Evolutionary conservation across 2,329 filamentous ascomycete genomes (phyloP), one percentile per base, ranked within the genome.

Genomic region (Fusarium torulosum): DNA sequence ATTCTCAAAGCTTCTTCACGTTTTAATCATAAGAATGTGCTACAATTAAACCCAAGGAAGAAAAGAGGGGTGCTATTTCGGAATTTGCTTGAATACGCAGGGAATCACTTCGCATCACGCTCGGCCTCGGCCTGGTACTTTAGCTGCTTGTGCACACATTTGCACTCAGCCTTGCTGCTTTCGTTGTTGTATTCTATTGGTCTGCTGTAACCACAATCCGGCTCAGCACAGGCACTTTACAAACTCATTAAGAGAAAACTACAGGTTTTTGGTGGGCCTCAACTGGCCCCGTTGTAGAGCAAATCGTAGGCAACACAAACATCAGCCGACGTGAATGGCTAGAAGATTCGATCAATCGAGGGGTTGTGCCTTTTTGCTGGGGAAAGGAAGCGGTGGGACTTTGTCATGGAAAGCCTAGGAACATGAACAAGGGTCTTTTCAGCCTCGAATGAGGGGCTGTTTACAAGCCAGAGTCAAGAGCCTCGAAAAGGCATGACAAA

Each of bases 321-420:
- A 63, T 33, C 25, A 51, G 40, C 19, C n/a, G 17, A 23, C 13
- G 13, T 49, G 40, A 51, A 59, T 57, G 60, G 61, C 70, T 72
- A 72, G 70, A 72, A 72, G 70, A 47, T 72, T 72, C 70, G 70
- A 63, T 46, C 21, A 29, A 70, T 55, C 46, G 46, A 66, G 61
- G 65, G 65, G 60, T 29, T 29, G 52, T 14, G 27, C 37, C 20
- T 50, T 42, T 61, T 38, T 60, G 42, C 58, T 44, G 45, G 64
- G 52, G 53, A 45, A 46, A 42, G 65, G 43, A 65, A 68, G 65
- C 65, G 65, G 65, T 69, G 55, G 63, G 60, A 59, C 66, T 54
- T 43, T 67, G 55, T 27, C 33, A 41, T 54, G 52, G 64, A 67
- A 58, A 60, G 62, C 59, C 66, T 69, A 69, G 66, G 64, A 69